phyloP scores from a whole-genome alignment of 345 rosid species.

The Euphorbia lathyris region DNA sequence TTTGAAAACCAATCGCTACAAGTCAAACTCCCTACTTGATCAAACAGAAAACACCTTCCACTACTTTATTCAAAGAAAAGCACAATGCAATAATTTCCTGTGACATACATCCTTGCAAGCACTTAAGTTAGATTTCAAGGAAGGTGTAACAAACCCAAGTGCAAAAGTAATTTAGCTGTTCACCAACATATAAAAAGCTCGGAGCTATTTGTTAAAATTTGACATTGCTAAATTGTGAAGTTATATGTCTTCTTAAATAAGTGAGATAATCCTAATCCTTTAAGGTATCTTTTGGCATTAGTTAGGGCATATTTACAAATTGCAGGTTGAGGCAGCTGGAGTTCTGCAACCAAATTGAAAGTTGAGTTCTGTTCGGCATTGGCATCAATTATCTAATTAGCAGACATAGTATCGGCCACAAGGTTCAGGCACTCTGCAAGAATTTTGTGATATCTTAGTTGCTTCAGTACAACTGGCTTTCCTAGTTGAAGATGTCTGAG shows the following conservation, averaged over 20 bases:
- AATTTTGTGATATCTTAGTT: constrained; percentile 35
- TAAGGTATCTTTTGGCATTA: too few species aligned
- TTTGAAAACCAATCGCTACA: too few species aligned
- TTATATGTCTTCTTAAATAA: too few species aligned
- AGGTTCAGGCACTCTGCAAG: constrained; percentile 42
- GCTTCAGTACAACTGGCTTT: constrained; percentile 21
- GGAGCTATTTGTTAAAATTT: too few species aligned
- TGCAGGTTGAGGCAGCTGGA: constrained; percentile 28
- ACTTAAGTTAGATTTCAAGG: constrained; percentile 24
- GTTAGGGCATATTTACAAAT: too few species aligned
- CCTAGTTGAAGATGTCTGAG: constrained; percentile 32
- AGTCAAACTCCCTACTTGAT: constrained; percentile 41
- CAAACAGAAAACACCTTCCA: constrained; percentile 45
- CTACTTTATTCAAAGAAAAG: constrained; percentile 44
- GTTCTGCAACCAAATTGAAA: constrained; percentile 28
- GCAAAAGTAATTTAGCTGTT: constrained; percentile 52
- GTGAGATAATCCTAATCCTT: too few species aligned
- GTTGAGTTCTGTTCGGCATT: constrained; percentile 35
- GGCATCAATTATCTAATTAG: constrained; percentile 31
- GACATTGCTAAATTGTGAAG: too few species aligned
- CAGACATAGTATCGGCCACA: constrained; percentile 38
- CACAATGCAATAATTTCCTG: constrained; percentile 41
- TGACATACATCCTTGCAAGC: constrained; percentile 47
- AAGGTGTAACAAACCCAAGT: constrained; percentile 38
- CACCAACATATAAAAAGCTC: constrained; percentile 25